These are phyloP conservation scores for Rhizoclosmatium globosum DNA, from an alignment of 192 early-diverging fungal genomes.

Conservation along the genomic window DNA sequence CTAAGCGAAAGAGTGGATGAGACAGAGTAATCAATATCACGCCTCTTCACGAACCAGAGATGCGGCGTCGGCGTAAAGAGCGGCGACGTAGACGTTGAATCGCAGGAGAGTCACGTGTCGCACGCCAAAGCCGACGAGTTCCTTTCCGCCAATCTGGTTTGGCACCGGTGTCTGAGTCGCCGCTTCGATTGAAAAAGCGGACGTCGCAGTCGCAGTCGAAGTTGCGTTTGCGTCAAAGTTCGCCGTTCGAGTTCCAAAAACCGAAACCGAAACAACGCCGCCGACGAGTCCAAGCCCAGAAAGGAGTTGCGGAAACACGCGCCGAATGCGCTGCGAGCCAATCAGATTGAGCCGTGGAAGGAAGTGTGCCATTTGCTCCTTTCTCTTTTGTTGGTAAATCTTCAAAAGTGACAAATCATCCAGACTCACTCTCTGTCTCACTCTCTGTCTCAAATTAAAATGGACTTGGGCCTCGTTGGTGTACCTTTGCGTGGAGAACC, in stretches of 20 bases:
- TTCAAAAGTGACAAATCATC: background rate
- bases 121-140: slow-evolving; percentile 51
- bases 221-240: background rate
- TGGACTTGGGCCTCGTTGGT: background rate
- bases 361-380: too few species aligned
- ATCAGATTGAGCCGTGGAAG: too few species aligned
- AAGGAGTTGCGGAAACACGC: too few species aligned
- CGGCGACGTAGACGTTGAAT: slow-evolving; percentile 47
- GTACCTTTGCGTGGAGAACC: slow-evolving; percentile 3
- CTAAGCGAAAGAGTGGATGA: background rate
- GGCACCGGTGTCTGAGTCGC: too few species aligned
- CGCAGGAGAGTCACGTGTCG: slow-evolving; percentile 51
- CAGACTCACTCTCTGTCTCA: background rate
- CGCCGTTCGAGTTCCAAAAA: background rate
- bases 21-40: background rate
- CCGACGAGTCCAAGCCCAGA: too few species aligned
- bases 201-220: background rate
- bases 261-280: too few species aligned
- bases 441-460: background rate
- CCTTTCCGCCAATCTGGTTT: too few species aligned
- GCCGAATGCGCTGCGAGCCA: too few species aligned
- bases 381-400: background rate
- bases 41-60: background rate
- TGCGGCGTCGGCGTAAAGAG: slow-evolving; percentile 37
- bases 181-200: too few species aligned